Percentiles rank a stretch among this genome's conserved stretches.
Evolutionary conservation across 306 rosid species (phyloP).

Genomic region (Crataegus laevigata): DNA sequence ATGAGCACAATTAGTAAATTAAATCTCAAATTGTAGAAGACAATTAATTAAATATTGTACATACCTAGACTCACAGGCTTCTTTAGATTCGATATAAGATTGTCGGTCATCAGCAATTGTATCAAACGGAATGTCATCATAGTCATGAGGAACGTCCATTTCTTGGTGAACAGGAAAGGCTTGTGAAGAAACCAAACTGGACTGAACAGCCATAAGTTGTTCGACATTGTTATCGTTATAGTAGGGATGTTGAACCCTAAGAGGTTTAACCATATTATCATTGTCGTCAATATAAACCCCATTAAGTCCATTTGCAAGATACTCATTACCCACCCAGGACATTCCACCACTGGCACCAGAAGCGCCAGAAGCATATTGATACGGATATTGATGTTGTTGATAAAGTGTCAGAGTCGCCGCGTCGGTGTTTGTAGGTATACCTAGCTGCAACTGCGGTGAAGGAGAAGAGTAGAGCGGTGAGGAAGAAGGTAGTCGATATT

Average conservation of each 20-base stretch:
- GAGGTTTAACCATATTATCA: slow-evolving; percentile 7
- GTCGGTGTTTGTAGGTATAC: background rate
- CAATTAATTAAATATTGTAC: background rate
- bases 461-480: background rate
- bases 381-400: slow-evolving; percentile 2
- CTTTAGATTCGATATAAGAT: slow-evolving; percentile 23
- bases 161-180: slow-evolving; percentile 15
- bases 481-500: background rate
- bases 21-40: background rate
- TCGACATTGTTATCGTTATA: slow-evolving; percentile 9
- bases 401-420: background rate
- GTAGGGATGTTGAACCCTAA: slow-evolving; percentile 2
- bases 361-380: background rate
- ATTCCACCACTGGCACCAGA: background rate
- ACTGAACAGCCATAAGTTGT: slow-evolving; percentile 1
- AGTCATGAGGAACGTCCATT: slow-evolving; percentile 13
- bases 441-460: slow-evolving; percentile 9
- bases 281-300: slow-evolving; percentile 8
- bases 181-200: background rate
- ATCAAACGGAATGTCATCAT: slow-evolving; percentile 30
- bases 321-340: background rate
- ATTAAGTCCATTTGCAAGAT: background rate
- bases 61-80: slow-evolving; percentile 35
- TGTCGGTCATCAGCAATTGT: slow-evolving; percentile 27
- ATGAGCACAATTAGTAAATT: background rate